phyloP scores from a whole-genome alignment of 1,284 basidiomycete species.

The Baeospora myosura region DNA sequence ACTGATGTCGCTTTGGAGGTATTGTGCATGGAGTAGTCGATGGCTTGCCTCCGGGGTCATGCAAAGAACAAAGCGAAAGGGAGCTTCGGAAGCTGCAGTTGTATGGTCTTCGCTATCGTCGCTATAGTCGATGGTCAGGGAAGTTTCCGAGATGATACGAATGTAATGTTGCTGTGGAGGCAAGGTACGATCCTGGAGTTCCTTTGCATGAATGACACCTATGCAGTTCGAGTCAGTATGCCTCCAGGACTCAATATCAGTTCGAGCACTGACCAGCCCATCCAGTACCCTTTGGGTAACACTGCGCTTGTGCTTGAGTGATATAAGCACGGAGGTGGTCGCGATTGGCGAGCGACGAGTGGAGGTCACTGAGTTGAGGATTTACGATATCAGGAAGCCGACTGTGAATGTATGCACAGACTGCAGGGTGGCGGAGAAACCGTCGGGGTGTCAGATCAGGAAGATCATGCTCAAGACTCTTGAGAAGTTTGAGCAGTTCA shows the following conservation, averaged over 20 bases:
- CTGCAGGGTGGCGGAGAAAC: constrained; percentile 16
- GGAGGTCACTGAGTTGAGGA: constrained; percentile 16
- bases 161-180: neutral
- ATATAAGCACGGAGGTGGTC: constrained; percentile 16
- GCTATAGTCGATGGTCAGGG: neutral
- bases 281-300: constrained; percentile 12
- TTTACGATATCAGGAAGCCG: constrained; percentile 3
- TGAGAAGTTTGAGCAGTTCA: constrained; percentile 8
- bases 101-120: constrained; percentile 1
- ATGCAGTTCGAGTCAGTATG: neutral
- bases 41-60: constrained; percentile 13
- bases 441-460: constrained; percentile 17
- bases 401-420: constrained; percentile 11
- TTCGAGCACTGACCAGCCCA: constrained; percentile 11
- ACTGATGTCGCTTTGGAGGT: constrained; percentile 16
- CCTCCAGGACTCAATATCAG: neutral
- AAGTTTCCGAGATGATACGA: neutral
- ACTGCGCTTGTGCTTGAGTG: constrained; percentile 4
- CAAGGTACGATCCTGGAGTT: neutral
- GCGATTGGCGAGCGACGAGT: constrained; percentile 17
- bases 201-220: neutral
- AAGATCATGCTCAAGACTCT: constrained; percentile 13
- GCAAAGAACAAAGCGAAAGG: constrained; percentile 9
- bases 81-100: neutral
- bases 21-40: constrained; percentile 10